These are phyloP conservation scores for Sporothrix brunneoviolacea DNA, from an alignment of 2,329 filamentous ascomycete genomes.

Conservation along the genomic window DNA sequence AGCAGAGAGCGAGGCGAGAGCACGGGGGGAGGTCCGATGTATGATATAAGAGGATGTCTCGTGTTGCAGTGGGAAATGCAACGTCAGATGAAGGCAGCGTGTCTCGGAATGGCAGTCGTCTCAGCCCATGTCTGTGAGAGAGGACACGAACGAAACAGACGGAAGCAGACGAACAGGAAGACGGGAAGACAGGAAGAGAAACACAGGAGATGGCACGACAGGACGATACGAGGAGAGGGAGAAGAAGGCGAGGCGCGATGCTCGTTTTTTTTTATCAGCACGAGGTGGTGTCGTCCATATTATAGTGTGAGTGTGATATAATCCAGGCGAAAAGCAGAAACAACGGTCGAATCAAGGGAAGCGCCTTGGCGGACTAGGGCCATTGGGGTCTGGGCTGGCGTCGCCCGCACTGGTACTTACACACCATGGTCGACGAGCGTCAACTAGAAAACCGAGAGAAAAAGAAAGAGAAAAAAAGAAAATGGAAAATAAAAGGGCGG, in stretches of 20 bases:
- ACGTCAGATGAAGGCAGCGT: not conserved
- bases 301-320: too few species aligned
- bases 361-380: too few species aligned
- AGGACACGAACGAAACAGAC: not conserved
- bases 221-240: too few species aligned
- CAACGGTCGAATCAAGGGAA: not conserved
- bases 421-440: not conserved
- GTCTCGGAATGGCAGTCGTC: not conserved
- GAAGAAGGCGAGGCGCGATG: too few species aligned
- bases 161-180: too few species aligned
- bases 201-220: too few species aligned
- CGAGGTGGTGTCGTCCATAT: too few species aligned
- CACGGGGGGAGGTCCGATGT: not conserved
- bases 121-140: conserved; percentile 4
- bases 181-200: too few species aligned
- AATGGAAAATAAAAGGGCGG: not conserved
- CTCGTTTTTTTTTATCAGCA: too few species aligned
- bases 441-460: not conserved
- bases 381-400: not conserved
- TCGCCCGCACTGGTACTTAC: not conserved
- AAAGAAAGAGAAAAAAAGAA: not conserved
- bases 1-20: not conserved
- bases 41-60: not conserved
- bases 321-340: not conserved
- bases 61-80: not conserved